Base-by-base conservation (phyloP, 1,284 basidiomycete species). In the Apiotrichum laibachii region DNA sequence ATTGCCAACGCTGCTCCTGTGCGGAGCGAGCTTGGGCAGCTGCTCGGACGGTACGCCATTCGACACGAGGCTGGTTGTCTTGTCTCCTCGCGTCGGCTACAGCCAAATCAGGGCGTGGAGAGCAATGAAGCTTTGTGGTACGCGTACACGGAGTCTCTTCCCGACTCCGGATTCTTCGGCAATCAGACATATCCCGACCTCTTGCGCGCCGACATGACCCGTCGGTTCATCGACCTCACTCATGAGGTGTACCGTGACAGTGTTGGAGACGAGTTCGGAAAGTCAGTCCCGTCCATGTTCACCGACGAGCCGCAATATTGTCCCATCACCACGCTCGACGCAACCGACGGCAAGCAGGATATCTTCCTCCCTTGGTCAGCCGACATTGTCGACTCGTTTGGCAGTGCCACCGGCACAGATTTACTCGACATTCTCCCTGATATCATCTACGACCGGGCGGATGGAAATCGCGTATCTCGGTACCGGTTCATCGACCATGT, bases 301-400 rank as follows among this genome's bases (percentile, higher is more conserved):
- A 68, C 65, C 0, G 69, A 71, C 47, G 69, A 71, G 48, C 69
- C 69, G 21, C 69, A 71, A 31, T 64, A 58, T 50, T 65, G 60
- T 44, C 62, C 57, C 5, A 65, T 58, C 51, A 50, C 60, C n/a
- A 59, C 60, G 2, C 53, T 67, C 15, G 61, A 60, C 26, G 50
- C 45, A 10, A 53, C 63, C 1, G 52, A 49, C 19, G 55, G 55
- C 15, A 53, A 54, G 10, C 56, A 62, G 44, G 67, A 71, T 48
- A 53, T 71, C 5, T 71, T 71, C 58, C 42, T 69, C 8, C 69
- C 69, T 7, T 71, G 69, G 69, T 68, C 69, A 3, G 37, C 31
- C 9, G 52, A 50, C 7, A 50, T 71, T 18, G 19, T 44, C 13
- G 42, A 49, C 9, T 58, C 59, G 16, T 67, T 65, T 53, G 34